Evolutionary conservation across 2,329 filamentous ascomycete species (phyloP), one percentile per base, ranked within the genome.

Genomic region (Macroventuria anomochaeta): DNA sequence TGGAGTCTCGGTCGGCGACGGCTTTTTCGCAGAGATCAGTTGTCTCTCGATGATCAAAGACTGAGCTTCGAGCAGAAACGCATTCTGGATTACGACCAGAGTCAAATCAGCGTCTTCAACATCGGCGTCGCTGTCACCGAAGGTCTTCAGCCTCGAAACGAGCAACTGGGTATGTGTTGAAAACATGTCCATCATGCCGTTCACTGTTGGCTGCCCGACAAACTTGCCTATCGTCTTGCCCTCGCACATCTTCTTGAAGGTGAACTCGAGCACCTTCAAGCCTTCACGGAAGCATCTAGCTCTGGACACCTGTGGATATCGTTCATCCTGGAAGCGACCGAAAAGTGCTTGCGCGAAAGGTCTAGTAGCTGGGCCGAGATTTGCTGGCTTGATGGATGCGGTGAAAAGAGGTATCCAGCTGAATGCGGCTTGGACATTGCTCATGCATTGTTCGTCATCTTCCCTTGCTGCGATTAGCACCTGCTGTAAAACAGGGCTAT

Each of bases 351-450:
- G 83, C 32, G 91, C 82, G 34, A 97, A 79, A n/a, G 88, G 85
- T 56, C 91, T 86, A 71, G 91, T 93, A 7, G 90, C 88, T 61
- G 93, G 88, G 15, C 89, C 87, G 54, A 91, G 85, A 65, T 91
- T 90, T 50, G 87, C 85, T 5, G 87, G 82, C 54, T 88, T 86
- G 53, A 97, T 83, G 1, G 92, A 96, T 25, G 83, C 80, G 57
- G 96, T 83, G 69, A 96, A 91, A 0, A 88, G 85, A 18, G 82
- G 81, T 26, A 95, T 85, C 91, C 93, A 97, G 18, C 85, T 85
- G 7, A 92, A 85, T 50, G 91, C 85, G 53, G 83, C 79, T 41
- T 81, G 76, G 39, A 90, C 81, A 2, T 86, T 82, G 0, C 83
- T 80, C 48, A 80, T 79, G 3, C 83, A 81, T n/a, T 82, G 81